A percentile compares a stretch with the other conserved stretches of the same genome.
These are phyloP conservation scores for Theobroma cacao DNA, from an alignment of 345 rosid species.

Conservation along the genomic window DNA sequence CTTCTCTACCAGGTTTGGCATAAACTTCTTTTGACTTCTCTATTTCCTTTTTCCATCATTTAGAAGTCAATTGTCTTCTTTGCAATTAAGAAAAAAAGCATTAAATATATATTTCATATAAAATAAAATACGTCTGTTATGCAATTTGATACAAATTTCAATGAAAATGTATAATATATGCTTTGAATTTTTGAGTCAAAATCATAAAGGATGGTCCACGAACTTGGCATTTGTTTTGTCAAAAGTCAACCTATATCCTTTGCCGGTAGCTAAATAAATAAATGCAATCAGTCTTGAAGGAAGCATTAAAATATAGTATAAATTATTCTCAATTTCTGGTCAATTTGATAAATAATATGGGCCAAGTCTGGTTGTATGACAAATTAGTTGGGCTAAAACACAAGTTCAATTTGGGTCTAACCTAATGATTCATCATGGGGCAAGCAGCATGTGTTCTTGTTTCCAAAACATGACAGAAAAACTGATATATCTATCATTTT, in stretches of 20 bases:
- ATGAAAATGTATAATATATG: not conserved
- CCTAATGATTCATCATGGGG: not conserved
- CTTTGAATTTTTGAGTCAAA: not conserved
- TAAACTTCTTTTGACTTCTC: no score
- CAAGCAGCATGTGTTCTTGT: not conserved
- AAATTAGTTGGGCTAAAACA: not conserved
- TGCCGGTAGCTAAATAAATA: not conserved
- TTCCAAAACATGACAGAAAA: no score
- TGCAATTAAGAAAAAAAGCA: no score
- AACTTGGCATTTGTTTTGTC: not conserved
- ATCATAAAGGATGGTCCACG: not conserved
- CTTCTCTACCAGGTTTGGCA: no score
- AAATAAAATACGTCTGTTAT: no score
- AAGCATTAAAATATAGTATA: no score
- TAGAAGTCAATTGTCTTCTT: no score
- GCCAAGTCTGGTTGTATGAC: not conserved
- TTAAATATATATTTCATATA: no score
- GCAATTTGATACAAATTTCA: not conserved
- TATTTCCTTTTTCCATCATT: no score
- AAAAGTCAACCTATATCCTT: not conserved
- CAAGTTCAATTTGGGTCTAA: not conserved
- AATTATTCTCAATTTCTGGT: not conserved
- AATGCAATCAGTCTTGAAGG: not conserved
- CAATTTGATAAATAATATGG: no score
- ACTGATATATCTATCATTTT: not conserved